Conservation (phyloP, 2,329 filamentous ascomycete genomes). For the Botrytis deweyae region DNA sequence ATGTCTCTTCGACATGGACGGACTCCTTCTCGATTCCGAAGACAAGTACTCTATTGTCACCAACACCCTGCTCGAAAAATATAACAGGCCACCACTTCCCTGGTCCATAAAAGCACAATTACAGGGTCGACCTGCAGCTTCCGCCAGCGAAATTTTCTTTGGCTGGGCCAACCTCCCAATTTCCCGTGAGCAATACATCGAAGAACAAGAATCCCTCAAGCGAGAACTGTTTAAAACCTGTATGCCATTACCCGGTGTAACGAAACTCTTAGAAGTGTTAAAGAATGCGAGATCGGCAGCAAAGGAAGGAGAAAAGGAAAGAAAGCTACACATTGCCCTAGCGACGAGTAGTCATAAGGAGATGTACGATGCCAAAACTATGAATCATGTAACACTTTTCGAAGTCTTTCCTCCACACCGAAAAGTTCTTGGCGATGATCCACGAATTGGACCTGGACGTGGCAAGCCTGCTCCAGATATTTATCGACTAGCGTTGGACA, state of each 20-base stretch:
- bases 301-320: constrained; percentile 41
- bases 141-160: constrained; percentile 61
- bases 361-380: constrained; percentile 41
- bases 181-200: constrained; percentile 62
- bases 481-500: constrained; percentile 80
- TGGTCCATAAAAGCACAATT: constrained; percentile 94
- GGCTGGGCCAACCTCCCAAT: constrained; percentile 88
- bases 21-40: constrained; percentile 89
- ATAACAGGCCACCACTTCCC: constrained; percentile 72
- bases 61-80: constrained; percentile 76
- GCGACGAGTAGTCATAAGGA: constrained; percentile 65
- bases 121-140: constrained; percentile 37
- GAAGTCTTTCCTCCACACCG: constrained; percentile 69
- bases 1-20: constrained; percentile 98
- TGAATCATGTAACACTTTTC: constrained; percentile 53
- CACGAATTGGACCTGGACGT: constrained; percentile 71
- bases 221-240: constrained; percentile 68
- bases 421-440: constrained; percentile 82
- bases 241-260: constrained; percentile 77
- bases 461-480: constrained; percentile 96
- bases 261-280: constrained; percentile 63
- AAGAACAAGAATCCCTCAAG: constrained; percentile 63
- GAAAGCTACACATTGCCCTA: constrained; percentile 68
- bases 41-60: constrained; percentile 85
- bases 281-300: constrained; percentile 29